Percentiles rank a stretch among this genome's conserved stretches.
Evolutionary conservation across 306 rosid genomes (phyloP).

Genomic region (Mimosa bimucronata): DNA sequence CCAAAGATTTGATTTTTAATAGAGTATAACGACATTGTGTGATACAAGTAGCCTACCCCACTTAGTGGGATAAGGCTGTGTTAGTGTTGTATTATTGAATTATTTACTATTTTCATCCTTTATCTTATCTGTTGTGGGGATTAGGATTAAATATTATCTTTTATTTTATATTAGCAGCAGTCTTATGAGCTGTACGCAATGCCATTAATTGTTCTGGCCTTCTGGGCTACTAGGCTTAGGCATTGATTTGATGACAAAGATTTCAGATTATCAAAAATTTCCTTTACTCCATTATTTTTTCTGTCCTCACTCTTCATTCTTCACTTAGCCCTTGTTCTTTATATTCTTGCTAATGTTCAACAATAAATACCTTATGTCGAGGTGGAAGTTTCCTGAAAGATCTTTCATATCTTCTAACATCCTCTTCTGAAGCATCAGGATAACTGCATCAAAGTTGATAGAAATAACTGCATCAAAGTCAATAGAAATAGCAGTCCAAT

Average conservation of each 20-base stretch:
- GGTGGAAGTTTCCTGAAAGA: slow-evolving; percentile 77
- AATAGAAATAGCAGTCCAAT: slow-evolving; percentile 11
- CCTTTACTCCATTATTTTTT: not conserved
- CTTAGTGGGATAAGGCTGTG: too few species aligned
- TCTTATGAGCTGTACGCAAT: not conserved
- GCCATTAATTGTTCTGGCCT: not conserved
- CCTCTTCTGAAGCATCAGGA: slow-evolving; percentile 92
- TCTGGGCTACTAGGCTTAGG: not conserved
- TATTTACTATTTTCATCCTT: not conserved
- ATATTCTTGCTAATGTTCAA: not conserved
- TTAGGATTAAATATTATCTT: not conserved
- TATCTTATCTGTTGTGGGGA: not conserved
- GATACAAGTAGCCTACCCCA: too few species aligned
- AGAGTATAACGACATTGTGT: too few species aligned
- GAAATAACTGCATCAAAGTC: slow-evolving; percentile 68
- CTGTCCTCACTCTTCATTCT: not conserved
- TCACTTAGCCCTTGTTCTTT: not conserved
- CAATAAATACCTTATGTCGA: slow-evolving; percentile 71
- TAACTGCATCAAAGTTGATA: slow-evolving; percentile 56
- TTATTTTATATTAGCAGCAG: not conserved
- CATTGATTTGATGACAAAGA: not conserved
- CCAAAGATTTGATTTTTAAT: too few species aligned
- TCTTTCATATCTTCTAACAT: slow-evolving; percentile 84
- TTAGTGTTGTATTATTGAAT: too few species aligned
- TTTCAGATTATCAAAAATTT: not conserved